Percentiles rank a stretch among this genome's conserved stretches.
Conservation (phyloP, 148 eudicot species). For the Fallopia convolvulus region DNA sequence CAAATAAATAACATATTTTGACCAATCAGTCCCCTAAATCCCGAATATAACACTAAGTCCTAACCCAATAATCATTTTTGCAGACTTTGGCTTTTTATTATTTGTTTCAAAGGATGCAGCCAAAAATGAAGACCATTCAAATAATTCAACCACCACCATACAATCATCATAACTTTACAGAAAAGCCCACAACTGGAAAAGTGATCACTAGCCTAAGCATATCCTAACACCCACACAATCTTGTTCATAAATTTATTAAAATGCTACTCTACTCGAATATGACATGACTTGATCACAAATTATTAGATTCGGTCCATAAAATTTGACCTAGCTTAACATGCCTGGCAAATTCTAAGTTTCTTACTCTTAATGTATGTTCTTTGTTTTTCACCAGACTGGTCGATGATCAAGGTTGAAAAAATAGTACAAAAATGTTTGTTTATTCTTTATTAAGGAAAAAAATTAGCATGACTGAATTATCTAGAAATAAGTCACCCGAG, state of each 20-base stretch:
- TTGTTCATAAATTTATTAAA: not conserved
- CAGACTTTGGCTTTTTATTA: not conserved
- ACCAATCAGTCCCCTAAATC: no score
- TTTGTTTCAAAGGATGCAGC: not conserved
- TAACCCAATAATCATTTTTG: no score
- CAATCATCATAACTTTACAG: not conserved
- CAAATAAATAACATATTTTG: not conserved
- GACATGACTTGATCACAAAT: not conserved
- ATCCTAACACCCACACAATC: not conserved
- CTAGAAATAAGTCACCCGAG: no score
- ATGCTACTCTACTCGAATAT: not conserved
- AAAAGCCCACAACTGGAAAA: slow-evolving; percentile 2
- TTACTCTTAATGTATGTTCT: not conserved
- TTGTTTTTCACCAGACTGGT: not conserved
- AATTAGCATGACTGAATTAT: no score
- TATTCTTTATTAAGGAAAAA: no score
- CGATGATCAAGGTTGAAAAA: not conserved
- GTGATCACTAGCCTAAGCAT: no score
- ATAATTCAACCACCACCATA: not conserved
- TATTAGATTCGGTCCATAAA: not conserved
- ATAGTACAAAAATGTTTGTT: not conserved
- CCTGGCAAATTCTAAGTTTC: no score
- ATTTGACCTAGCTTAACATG: no score
- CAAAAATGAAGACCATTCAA: not conserved
- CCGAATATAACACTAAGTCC: no score